Base-by-base conservation (phyloP, 495 filamentous ascomycete species). In the Rusavskia elegans region DNA sequence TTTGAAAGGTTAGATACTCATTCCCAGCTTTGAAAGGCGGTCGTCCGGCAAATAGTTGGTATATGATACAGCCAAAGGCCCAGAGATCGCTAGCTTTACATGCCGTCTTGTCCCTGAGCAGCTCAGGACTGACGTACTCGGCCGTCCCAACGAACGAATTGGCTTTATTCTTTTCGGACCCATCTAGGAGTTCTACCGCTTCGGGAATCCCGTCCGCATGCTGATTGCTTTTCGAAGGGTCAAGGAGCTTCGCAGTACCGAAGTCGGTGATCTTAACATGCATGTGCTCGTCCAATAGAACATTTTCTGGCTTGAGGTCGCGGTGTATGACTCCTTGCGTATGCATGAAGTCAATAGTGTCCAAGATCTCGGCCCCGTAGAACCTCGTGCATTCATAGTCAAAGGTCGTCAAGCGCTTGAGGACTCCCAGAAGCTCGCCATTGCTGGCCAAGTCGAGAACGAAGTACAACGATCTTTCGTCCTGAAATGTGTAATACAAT, bases 31-130 rank as follows among this genome's bases (percentile, higher is more conserved):
- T 99, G 72, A 99, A 99, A 0, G 93, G 93, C 14, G 93, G 93
- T 45, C 93, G 79, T 16, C 93, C 93, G 27, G 85, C 85, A 36
- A 99, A 70, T 30, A 99, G 75, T 67, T 99, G 93, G 64, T 95
- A 99, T 53, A 99, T 83, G 55, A 99, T 99, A 66, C 93, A 99
- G n/a, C 93, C 93, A 71, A 97, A 96, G 3, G 93, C 93, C 93
- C 93, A 99, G 32, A 99, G 67, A 64, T 99, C 93, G 61, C 89
- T 95, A 20, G 93, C 88, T 68, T 97, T 99, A 71, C 93, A 95
- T 10, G 90, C 92, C 56, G 87, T 89, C 70, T 97, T 97, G 56
- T 95, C 86, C 2, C 83, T 94, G 55, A 99, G 72, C 30, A 99
- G 74, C 59, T 99, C 93, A 0, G 93, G 93, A 59, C 89, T 95